Percentiles rank a stretch among this genome's conserved stretches.
phyloP scores from a whole-genome alignment of 2,329 filamentous ascomycete species.

The Fusarium hainanense region DNA sequence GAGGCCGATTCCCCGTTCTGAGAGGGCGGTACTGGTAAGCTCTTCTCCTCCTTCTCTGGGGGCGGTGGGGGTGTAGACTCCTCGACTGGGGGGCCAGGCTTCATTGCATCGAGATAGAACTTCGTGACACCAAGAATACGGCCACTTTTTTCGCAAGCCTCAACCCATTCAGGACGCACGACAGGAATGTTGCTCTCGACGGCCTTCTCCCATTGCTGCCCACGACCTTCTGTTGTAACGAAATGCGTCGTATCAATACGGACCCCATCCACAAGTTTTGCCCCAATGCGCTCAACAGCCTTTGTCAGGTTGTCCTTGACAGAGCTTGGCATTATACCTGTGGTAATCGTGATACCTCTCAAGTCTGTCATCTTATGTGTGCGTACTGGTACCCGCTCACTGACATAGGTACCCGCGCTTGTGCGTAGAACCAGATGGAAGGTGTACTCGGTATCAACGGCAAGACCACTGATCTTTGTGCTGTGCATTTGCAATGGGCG shows the following conservation, averaged over 20 bases:
- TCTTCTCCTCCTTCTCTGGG: conserved; percentile 50
- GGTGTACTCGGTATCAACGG: conserved; percentile 95
- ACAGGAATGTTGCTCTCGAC: conserved; percentile 98
- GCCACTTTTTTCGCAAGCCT: conserved; percentile 93
- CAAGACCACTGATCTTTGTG: conserved; percentile 96
- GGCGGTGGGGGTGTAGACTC: conserved; percentile 47
- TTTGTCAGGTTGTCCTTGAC: conserved; percentile 77
- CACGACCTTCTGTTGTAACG: conserved; percentile 92
- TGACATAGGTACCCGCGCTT: conserved; percentile 85
- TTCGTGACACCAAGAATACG: conserved; percentile 93
- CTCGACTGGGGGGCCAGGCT: conserved; percentile 57
- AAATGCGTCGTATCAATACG: conserved; percentile 99
- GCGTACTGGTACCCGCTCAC: conserved; percentile 84
- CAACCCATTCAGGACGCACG: conserved; percentile 95
- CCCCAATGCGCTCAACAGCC: conserved; percentile 89
- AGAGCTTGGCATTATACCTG: conserved; percentile 81
- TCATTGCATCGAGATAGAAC: conserved; percentile 89
- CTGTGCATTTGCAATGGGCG: conserved; percentile 86
- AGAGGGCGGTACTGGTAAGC: conserved; percentile 44
- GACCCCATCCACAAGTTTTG: conserved; percentile 88
- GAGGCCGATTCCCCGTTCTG: conserved; percentile 40
- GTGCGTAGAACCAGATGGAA: conserved; percentile 95
- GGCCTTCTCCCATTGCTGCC: conserved; percentile 93
- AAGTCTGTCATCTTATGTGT: conserved; percentile 99
- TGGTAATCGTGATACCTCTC: conserved; percentile 92